Evolutionary conservation across 2,329 filamentous ascomycete genomes (phyloP), one percentile per base, ranked within the genome.

Genomic region (Cryphonectria japonica): DNA sequence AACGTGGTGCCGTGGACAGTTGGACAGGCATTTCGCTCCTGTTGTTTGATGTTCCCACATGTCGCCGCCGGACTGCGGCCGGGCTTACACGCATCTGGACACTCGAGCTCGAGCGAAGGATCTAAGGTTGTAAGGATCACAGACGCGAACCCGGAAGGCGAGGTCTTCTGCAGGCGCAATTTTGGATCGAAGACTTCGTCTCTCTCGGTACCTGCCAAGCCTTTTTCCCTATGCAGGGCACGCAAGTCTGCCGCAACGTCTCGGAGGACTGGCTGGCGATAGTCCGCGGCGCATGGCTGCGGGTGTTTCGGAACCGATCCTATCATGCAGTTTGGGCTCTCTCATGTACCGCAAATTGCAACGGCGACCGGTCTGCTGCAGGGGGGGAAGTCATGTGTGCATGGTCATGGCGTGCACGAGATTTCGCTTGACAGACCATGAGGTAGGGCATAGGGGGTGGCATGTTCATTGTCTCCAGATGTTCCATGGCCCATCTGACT

Each of bases 291-390:
- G 54, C 29, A 16, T 60, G 19, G 66, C 37, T 43, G n/a, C 43
- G 46, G 66, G n/a, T n/a, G 66, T 67, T 61, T 67, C 66, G 66
- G 32, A 67, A 60, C 34, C 66, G 5, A 67, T 67, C 66, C 66
- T 67, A 29, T 29, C n/a, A 61, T 67, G 34, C 66, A 26, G 26
- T 34, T 34, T 41, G 37, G 52, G 22, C 54, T 37, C 13, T 13
- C 39, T 19, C 52, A 60, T 43, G 54, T 26, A 52, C 39, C 39
- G n/a, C 57, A 41, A 37, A 39, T 60, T 46, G 14, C 66, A 29
- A 50, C 52, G 32, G 52, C 50, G 57, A 61, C 26, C 46, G 52
- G 39, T 43, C 50, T 34, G 39, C 54, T 46, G 54, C 66, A 61
- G 46, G 66, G 66, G 52, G 52, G 63, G 14, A 22, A 61, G 26